These are phyloP conservation scores for Tolypocladium cylindrosporum DNA, from an alignment of 2,329 filamentous ascomycete species.

Conservation along the genomic window DNA sequence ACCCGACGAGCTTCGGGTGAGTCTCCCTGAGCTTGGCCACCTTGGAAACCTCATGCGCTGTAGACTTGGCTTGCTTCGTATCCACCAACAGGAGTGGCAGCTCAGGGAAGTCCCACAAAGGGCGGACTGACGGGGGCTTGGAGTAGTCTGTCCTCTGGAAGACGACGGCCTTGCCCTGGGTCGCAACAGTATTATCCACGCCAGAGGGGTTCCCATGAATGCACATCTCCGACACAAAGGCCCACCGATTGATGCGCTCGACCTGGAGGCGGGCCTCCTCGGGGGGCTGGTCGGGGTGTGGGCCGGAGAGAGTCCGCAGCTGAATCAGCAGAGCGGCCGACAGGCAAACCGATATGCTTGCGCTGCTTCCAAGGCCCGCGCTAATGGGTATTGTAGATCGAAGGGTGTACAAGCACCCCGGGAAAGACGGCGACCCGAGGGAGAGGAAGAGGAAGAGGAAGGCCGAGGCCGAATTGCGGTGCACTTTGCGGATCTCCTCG, in stretches of 20 bases:
- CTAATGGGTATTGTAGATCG: conserved; percentile 90
- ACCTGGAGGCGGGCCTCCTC: conserved; percentile 85
- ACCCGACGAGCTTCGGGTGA: conserved; percentile 68
- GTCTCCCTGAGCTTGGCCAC: conserved; percentile 61
- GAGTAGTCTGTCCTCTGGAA: conserved; percentile 74
- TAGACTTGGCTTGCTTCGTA: conserved; percentile 80
- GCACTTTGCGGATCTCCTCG: conserved; percentile 70
- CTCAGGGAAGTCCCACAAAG: conserved; percentile 83
- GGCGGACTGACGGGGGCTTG: conserved; percentile 65
- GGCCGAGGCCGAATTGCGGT: conserved; percentile 68
- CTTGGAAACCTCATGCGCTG: conserved; percentile 75
- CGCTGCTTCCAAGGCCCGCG: conserved; percentile 84
- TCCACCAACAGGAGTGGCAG: conserved; percentile 84
- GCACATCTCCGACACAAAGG: conserved; percentile 92
- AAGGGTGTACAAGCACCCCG: conserved; percentile 78
- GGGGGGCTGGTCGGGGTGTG: conserved; percentile 81
- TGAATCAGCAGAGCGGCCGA: conserved; percentile 78
- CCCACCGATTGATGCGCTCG: conserved; percentile 95
- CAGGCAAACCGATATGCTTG: conserved; percentile 86
- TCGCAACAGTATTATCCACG: conserved; percentile 92
- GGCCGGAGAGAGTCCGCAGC: conserved; percentile 77
- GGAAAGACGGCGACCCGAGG: conserved; percentile 67
- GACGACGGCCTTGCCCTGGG: conserved; percentile 87
- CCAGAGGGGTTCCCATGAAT: conserved; percentile 96
- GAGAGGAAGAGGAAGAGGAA: conserved; percentile 93